A percentile compares a stretch with the other conserved stretches of the same genome.
Evolutionary conservation across 257 asterid species (phyloP).

Genomic region (Solanum pennellii): DNA sequence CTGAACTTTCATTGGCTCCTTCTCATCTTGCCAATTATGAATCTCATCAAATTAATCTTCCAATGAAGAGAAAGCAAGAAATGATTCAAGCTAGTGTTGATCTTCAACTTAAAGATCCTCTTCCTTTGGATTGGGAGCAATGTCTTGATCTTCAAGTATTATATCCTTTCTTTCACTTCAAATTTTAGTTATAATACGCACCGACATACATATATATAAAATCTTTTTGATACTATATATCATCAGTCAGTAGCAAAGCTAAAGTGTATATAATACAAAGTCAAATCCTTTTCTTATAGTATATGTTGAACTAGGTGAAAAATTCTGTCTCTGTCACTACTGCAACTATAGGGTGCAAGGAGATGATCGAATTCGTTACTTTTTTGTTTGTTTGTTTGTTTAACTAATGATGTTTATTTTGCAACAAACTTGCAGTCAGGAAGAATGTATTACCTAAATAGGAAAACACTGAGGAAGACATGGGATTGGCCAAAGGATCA

Average conservation of each 20-base stretch:
- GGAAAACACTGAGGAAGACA: slow-evolving; percentile 30
- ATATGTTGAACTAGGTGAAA: not conserved
- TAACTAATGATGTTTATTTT: not conserved
- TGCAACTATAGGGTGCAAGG: not conserved
- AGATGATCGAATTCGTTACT: not conserved
- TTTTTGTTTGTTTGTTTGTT: not conserved
- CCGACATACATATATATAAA: not conserved
- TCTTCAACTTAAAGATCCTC: slow-evolving; percentile 40
- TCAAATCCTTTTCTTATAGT: not conserved
- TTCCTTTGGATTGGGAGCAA: slow-evolving; percentile 61
- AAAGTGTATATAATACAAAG: not conserved
- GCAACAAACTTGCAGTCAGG: slow-evolving; percentile 26
- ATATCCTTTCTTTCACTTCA: not conserved
- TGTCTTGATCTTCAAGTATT: slow-evolving; percentile 56
- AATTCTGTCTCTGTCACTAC: not conserved
- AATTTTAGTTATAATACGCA: not conserved
- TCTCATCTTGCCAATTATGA: not conserved
- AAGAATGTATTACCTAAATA: slow-evolving; percentile 40
- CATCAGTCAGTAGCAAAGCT: not conserved
- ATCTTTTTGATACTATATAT: not conserved
- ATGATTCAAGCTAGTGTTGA: slow-evolving; percentile 21
- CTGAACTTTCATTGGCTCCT: slow-evolving; percentile 32
- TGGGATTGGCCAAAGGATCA: slow-evolving; percentile 43
- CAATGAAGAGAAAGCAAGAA: slow-evolving; percentile 29
- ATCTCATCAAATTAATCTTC: slow-evolving; percentile 11